Percentiles rank a stretch among this genome's conserved stretches.
Evolutionary conservation across 345 rosid species (phyloP).

Genomic region (Ceriops decandra): DNA sequence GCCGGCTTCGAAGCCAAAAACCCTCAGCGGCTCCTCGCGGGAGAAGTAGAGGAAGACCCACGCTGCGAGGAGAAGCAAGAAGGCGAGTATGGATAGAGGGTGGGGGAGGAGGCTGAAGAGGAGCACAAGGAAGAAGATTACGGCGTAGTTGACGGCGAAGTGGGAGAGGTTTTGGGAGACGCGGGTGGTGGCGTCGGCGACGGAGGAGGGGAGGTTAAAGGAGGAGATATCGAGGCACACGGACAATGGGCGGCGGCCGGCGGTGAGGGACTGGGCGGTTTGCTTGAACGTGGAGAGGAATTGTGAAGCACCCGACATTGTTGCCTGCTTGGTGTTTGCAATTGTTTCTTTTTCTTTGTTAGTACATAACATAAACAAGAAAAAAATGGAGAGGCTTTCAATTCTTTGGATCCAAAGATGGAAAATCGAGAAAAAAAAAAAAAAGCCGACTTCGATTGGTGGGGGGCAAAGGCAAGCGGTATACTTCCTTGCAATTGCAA

Average conservation of each 20-base stretch:
- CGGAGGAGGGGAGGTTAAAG: slow-evolving; percentile 43
- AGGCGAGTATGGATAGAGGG: slow-evolving; percentile 52
- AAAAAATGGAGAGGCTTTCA: no score
- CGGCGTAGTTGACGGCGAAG: slow-evolving; percentile 51
- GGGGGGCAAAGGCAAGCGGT: no score
- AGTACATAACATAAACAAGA: no score
- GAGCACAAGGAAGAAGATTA: slow-evolving; percentile 38
- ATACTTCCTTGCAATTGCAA: no score
- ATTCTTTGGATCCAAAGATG: no score
- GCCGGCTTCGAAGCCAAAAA: slow-evolving; percentile 19
- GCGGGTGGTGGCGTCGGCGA: slow-evolving; percentile 53
- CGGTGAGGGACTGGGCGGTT: slow-evolving; percentile 38
- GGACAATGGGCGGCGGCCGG: slow-evolving; percentile 51
- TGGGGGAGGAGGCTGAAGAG: slow-evolving; percentile 47
- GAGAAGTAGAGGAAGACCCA: slow-evolving; percentile 66
- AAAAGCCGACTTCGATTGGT: no score
- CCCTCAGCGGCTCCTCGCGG: no score
- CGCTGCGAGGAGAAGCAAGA: slow-evolving; percentile 40
- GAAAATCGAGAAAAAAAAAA: no score
- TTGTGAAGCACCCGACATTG: slow-evolving; percentile 12
- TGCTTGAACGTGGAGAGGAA: slow-evolving; percentile 44
- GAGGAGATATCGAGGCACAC: slow-evolving; percentile 48
- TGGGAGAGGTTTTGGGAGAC: slow-evolving; percentile 59
- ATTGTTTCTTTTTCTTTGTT: no score
- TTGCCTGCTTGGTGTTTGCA: not conserved